Percentiles rank a stretch among this genome's conserved stretches.
Evolutionary conservation across 768 basidiomycete genomes (phyloP).

Genomic region (Boletus vinaceobasis): DNA sequence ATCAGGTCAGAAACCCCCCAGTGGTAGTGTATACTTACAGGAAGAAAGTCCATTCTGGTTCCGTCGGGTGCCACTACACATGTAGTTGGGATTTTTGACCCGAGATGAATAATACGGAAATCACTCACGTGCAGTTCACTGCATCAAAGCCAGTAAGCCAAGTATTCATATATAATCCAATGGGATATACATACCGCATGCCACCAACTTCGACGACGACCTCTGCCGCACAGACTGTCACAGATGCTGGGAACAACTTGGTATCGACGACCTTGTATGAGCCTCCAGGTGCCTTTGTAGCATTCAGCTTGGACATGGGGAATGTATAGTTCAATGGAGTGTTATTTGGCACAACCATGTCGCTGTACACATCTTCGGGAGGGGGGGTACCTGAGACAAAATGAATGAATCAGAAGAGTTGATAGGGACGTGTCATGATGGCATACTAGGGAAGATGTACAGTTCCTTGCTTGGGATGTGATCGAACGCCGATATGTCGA

Average conservation of each 20-base stretch:
- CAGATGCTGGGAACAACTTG: conserved; percentile 47
- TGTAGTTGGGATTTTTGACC: neutral
- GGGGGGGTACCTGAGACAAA: conserved; percentile 38
- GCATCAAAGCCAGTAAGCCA: neutral
- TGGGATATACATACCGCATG: conserved; percentile 41
- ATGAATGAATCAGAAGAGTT: neutral
- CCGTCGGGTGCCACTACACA: conserved; percentile 48
- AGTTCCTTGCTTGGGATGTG: conserved; percentile 51
- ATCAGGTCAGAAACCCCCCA: conserved; percentile 1
- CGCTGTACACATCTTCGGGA: conserved; percentile 36
- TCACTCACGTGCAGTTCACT: conserved; percentile 46
- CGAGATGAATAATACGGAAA: neutral
- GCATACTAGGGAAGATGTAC: conserved; percentile 51
- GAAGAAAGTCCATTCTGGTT: conserved; percentile 47
- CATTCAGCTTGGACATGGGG: conserved; percentile 45
- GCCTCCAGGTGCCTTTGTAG: conserved; percentile 49
- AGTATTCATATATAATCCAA: neutral
- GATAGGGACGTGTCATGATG: neutral
- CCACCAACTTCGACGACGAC: conserved; percentile 59
- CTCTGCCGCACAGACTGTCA: conserved; percentile 54
- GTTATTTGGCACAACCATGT: conserved; percentile 48
- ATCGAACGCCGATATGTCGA: conserved; percentile 45
- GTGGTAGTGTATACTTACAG: conserved; percentile 24
- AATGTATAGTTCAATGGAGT: conserved; percentile 54
- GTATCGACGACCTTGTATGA: conserved; percentile 60